These are phyloP conservation scores for Linnemannia schmuckeri DNA, from an alignment of 192 early-diverging fungal genomes.

Conservation along the genomic window DNA sequence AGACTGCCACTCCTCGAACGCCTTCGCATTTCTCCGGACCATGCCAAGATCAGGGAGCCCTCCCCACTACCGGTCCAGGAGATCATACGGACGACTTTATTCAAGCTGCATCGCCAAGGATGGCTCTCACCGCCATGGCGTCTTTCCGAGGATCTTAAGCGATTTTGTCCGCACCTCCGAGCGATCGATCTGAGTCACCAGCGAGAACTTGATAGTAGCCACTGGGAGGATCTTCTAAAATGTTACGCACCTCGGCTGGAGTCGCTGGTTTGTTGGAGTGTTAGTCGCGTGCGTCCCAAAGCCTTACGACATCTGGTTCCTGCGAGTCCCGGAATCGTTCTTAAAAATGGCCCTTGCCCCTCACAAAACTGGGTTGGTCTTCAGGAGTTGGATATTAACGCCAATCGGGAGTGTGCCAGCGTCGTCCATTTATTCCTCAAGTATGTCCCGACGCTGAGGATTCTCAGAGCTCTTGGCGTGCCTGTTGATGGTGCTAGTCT, in stretches of 20 bases:
- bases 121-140: not conserved
- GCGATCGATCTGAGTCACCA: constrained; percentile 8
- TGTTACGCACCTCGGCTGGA: not conserved
- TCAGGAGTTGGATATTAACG: constrained; percentile 11
- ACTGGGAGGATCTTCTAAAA: constrained; percentile 2
- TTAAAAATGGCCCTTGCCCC: not conserved
- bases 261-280: not conserved
- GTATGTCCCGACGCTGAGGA: constrained; percentile 4
- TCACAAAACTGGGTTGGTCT: not conserved
- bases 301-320: not conserved
- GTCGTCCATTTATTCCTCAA: not conserved
- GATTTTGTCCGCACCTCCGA: constrained; percentile 1
- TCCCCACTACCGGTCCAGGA: not conserved
- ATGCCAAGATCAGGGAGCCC: not conserved
- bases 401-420: not conserved
- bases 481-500: not conserved
- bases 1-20: constrained; percentile 1
- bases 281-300: not conserved
- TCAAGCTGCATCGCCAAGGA: not conserved
- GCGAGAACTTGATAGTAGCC: not conserved
- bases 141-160: not conserved
- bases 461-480: not conserved
- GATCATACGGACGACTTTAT: not conserved
- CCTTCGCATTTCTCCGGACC: not conserved
- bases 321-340: not conserved